phyloP scores from a whole-genome alignment of 441 rosid genomes.

The Arabidopsis lyrata region DNA sequence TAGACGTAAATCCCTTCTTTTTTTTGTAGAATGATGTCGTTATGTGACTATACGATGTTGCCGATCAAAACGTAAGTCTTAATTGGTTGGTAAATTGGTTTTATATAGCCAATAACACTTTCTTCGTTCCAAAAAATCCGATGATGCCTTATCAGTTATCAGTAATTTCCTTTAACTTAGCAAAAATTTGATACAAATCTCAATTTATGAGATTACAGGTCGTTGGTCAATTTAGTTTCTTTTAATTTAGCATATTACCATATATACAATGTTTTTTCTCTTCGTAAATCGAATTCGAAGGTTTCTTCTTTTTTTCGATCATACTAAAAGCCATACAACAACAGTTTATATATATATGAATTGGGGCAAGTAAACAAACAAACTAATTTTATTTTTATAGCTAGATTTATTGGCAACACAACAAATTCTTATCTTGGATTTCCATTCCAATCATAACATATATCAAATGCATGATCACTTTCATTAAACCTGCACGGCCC shows the following conservation, averaged over 20 bases:
- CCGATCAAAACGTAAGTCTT: too few species aligned
- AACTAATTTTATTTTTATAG: not conserved
- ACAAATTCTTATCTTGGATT: not conserved
- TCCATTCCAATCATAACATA: constrained; percentile 39
- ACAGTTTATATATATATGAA: too few species aligned
- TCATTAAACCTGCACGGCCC: constrained; percentile 37
- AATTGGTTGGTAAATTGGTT: too few species aligned
- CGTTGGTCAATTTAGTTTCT: not conserved
- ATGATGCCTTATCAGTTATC: not conserved
- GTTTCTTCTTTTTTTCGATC: too few species aligned
- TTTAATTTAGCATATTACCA: not conserved
- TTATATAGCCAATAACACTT: not conserved
- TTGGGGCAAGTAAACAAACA: too few species aligned
- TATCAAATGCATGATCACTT: not conserved
- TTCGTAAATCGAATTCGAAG: too few species aligned
- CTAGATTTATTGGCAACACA: not conserved
- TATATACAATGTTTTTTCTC: not conserved
- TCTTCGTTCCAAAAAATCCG: not conserved
- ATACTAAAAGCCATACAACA: too few species aligned
- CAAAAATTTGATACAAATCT: not conserved
- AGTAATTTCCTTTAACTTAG: not conserved
- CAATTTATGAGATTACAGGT: not conserved
- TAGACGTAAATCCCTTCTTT: too few species aligned
- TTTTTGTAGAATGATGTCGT: too few species aligned
- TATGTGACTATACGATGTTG: too few species aligned